phyloP scores from a whole-genome alignment of 2,329 filamentous ascomycete genomes.

The Neophaeococcomyces aloes region DNA sequence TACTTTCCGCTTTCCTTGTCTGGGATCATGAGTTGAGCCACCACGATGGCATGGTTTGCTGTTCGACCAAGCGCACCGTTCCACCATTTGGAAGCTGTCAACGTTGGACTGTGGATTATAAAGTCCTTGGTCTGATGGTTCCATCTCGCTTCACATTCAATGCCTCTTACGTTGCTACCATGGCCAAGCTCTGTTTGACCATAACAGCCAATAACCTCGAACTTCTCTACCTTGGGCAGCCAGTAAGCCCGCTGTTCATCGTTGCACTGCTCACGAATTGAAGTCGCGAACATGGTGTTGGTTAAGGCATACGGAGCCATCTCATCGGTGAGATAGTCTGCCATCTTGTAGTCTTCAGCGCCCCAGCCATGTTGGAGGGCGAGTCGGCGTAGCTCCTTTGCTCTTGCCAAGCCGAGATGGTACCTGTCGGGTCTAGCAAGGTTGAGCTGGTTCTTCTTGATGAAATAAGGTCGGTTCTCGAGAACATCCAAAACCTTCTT shows the following conservation, averaged over 20 bases:
- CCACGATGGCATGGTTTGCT: constrained; percentile 47
- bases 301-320: constrained; percentile 43
- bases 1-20: constrained; percentile 25
- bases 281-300: constrained; percentile 42
- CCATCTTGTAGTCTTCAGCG: constrained; percentile 41
- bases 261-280: constrained; percentile 41
- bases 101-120: constrained; percentile 40
- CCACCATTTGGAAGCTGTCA: constrained; percentile 47
- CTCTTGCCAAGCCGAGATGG: constrained; percentile 42
- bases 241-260: constrained; percentile 39
- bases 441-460: constrained; percentile 42
- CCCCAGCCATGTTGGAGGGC: constrained; percentile 39
- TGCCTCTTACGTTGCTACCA: constrained; percentile 42
- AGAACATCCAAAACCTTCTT: constrained; percentile 36
- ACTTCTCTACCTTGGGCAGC: constrained; percentile 40
- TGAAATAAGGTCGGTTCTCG: constrained; percentile 39
- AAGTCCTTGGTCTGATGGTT: constrained; percentile 37
- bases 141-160: constrained; percentile 41
- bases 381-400: constrained; percentile 40
- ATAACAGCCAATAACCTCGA: constrained; percentile 43
- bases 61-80: constrained; percentile 43
- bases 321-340: constrained; percentile 43
- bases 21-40: constrained; percentile 42
- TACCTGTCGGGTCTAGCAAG: constrained; percentile 43
- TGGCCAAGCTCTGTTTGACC: constrained; percentile 44